Percentiles rank a stretch among this genome's conserved stretches.
These are phyloP conservation scores for Theileria equi DNA, from an alignment of 169 alveolate species.

Conservation along the genomic window DNA sequence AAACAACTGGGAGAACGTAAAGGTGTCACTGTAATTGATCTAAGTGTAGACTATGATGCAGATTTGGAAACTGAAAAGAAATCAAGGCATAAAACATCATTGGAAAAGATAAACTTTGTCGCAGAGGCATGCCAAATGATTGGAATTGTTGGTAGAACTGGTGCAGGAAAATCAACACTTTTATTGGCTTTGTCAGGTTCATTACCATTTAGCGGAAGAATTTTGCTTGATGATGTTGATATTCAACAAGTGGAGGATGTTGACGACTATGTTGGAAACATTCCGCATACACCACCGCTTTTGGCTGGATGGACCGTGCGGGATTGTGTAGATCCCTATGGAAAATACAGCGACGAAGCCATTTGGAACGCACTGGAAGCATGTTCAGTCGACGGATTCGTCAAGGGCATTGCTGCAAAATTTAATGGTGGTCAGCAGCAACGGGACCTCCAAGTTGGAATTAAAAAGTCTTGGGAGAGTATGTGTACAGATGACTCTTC, in stretches of 20 bases:
- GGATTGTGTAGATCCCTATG: conserved; percentile 50
- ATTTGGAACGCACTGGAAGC: conserved; percentile 38
- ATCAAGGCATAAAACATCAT: no score
- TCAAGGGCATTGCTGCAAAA: conserved; percentile 5
- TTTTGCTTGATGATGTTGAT: conserved; percentile 52
- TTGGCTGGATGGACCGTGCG: conserved; percentile 59
- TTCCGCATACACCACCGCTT: conserved; percentile 63
- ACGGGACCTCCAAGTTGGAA: neutral
- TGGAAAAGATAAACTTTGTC: conserved; percentile 1
- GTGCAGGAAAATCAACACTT: conserved; percentile 63
- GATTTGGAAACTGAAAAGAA: neutral
- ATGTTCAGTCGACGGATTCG: conserved; percentile 24
- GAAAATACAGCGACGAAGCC: conserved; percentile 34
- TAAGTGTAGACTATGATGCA: neutral
- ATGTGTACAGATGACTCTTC: neutral
- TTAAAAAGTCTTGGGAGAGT: conserved; percentile 10
- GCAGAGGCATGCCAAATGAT: conserved; percentile 36
- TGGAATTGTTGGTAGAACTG: conserved; percentile 63
- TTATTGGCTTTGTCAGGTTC: conserved; percentile 42
- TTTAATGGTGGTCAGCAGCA: neutral
- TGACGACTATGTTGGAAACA: conserved; percentile 33
- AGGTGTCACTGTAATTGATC: neutral
- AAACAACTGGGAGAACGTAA: no score
- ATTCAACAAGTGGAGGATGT: conserved; percentile 13
- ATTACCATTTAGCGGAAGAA: conserved; percentile 24